Base-by-base conservation (phyloP, 495 filamentous ascomycete species). In the Penicillium arizonense region DNA sequence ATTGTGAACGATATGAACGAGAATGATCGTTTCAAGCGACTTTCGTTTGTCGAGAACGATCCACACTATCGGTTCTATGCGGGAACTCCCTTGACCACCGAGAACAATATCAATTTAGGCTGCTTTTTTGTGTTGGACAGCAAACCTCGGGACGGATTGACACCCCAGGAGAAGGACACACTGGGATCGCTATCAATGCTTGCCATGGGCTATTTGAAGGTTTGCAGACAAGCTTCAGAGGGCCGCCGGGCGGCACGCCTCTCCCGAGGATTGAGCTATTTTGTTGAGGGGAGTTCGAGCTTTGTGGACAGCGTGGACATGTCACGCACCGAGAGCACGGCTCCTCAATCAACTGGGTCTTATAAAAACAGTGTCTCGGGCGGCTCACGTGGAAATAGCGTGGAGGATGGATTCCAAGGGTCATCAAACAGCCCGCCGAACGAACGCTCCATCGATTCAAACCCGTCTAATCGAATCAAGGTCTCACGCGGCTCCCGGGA, bases 41-140 rank as follows among this genome's bases (percentile, higher is more conserved):
- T 78, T 3, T 56, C 71, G 0, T 78, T 78, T 37, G 77, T 81
- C 5, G 49, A 65, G 14, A 68, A 59, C 0, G 57, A 70, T 1
- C 78, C 76, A 0, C 26, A 67, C 28, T 81, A 76, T 44, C 70
- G 61, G 42, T 81, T 76, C 49, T 79, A 73, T 41, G 77, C 77
- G 7, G 77, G 77, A 42, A 78, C 76, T 0, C 72, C 74, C 3
- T 76, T 93, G 23, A 79, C 85, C 4, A 88, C 85, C 0, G 82
- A 80, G 5, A 78, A 76, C 10, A 85, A 83, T 9, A 81, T 89
- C 59, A 84, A 86, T 23, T 85, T 92, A 56, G 88, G 88, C 21
- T 85, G 81, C 14, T 75, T 89, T 41, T 88, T 85, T 47, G 73
- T 90, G 11, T 59, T 89, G 5, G 87, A 90, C 59, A 67, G 50